Evolutionary conservation across 73 alveolate species (phyloP).

Genomic region (Paramecium sonneborni): DNA sequence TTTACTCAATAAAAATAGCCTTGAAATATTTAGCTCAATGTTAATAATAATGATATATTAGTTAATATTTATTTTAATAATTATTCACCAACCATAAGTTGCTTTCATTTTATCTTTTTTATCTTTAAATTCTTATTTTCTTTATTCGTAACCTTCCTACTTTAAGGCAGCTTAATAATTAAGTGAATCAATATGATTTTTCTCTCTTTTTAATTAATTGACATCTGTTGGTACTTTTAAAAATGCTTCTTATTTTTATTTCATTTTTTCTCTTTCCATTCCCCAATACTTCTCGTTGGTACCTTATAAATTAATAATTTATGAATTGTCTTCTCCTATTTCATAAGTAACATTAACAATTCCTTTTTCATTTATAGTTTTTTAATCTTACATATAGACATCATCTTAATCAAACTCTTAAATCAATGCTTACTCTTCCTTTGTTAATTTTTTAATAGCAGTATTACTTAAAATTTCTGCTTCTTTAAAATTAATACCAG

Average conservation of each 20-base stretch:
- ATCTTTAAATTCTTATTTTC: background rate
- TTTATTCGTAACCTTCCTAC: background rate
- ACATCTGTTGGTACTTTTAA: background rate
- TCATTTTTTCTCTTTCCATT: background rate
- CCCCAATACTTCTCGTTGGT: background rate
- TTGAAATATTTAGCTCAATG: background rate
- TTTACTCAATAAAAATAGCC: conserved; percentile 13
- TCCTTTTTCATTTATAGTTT: background rate
- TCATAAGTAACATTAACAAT: background rate
- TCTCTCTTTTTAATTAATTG: background rate
- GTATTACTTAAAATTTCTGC: background rate
- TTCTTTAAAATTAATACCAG: background rate
- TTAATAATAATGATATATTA: conserved; percentile 4
- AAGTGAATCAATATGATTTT: background rate
- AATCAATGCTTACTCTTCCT: background rate
- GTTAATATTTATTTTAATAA: background rate
- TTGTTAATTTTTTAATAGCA: background rate
- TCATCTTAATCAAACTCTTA: conserved; percentile 11
- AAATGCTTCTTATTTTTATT: background rate
- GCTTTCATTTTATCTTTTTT: background rate
- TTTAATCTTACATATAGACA: background rate
- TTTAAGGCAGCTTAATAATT: background rate
- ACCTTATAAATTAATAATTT: background rate
- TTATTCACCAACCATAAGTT: conserved; percentile 1
- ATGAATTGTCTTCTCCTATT: background rate